Evolutionary conservation across 176 grass and related monocot genomes (phyloP).

Genomic region (Oryza officinalis): DNA sequence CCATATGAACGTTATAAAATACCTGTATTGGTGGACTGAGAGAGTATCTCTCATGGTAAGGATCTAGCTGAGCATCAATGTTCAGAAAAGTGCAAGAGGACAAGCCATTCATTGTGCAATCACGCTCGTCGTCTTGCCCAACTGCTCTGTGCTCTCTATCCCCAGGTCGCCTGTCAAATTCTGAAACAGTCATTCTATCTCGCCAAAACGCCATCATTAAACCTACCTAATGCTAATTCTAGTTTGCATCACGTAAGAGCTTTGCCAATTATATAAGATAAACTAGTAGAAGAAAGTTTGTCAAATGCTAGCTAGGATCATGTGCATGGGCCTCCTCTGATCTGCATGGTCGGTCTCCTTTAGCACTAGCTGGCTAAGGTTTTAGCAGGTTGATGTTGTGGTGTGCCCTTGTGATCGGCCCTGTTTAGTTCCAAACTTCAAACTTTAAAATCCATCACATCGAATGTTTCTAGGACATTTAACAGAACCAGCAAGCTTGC

Average conservation of each 20-base stretch:
- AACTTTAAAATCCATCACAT: no score
- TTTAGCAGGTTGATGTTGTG: neutral
- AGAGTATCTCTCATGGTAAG: neutral
- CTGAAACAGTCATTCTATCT: neutral
- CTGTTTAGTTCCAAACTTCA: no score
- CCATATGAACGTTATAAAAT: no score
- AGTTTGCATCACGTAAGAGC: neutral
- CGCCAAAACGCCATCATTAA: conserved; percentile 11
- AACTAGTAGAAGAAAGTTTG: neutral
- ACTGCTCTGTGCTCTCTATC: neutral
- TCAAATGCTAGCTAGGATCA: conserved; percentile 18
- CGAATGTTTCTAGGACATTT: no score
- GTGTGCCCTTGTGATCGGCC: neutral
- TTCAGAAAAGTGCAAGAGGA: neutral
- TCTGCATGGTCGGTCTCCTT: neutral
- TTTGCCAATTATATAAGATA: conserved; percentile 5
- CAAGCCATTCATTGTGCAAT: conserved; percentile 32
- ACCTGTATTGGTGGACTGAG: no score
- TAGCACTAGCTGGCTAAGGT: neutral
- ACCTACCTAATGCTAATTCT: conserved; percentile 13
- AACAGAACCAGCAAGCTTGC: no score
- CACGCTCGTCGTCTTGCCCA: conserved; percentile 21
- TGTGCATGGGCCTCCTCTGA: neutral
- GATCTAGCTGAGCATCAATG: neutral
- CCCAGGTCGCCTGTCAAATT: neutral